Evolutionary conservation across 257 asterid species (phyloP), one percentile per base, ranked within the genome.

Genomic region (Solanum tarapatanum): DNA sequence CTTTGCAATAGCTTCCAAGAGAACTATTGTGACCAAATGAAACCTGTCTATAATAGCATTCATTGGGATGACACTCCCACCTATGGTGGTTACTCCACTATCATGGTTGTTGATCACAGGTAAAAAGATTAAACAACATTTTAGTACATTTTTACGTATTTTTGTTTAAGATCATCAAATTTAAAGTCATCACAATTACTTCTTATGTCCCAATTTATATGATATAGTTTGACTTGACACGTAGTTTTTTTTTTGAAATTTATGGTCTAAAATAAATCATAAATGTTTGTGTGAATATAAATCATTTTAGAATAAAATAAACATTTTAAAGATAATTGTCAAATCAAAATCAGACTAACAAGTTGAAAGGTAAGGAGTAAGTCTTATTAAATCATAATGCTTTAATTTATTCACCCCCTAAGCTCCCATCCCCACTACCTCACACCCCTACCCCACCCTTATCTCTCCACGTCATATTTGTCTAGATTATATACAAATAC

Each of bases 61-160:
- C 28, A 37, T 74, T 28, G 28, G 45, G 88, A 87, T 77, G 80
- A 45, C 30, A 75, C 45, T 19, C 66, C 82, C 45, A 87, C 88
- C 26, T 87, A 87, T 77, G 88, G 88, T 33, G 88, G 88, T 43
- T 87, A 36, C 32, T 87, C 89, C 58, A 82, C 85, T 7, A 73
- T 45, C 28, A 19, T 82, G 32, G 87, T 87, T 11, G 43, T 9
- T n/a, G 62, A 58, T 43, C 84, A 83, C 58, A 84, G 60, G 87
- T 26, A 83, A 51, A 3, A 26, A 26, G 64, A 55, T 55, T 55
- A 6, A 55, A 55, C 1, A 55, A 17, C 8, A 55, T 17, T 55
- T 55, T 55, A 17, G 10, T 55, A 55, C 0, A 55, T 13, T 55
- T 6, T 55, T 55, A 55, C 4, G 4, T 55, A 17, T 2, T 17